These are phyloP conservation scores for Alternaria atra DNA, from an alignment of 2,329 filamentous ascomycete species.

Conservation along the genomic window DNA sequence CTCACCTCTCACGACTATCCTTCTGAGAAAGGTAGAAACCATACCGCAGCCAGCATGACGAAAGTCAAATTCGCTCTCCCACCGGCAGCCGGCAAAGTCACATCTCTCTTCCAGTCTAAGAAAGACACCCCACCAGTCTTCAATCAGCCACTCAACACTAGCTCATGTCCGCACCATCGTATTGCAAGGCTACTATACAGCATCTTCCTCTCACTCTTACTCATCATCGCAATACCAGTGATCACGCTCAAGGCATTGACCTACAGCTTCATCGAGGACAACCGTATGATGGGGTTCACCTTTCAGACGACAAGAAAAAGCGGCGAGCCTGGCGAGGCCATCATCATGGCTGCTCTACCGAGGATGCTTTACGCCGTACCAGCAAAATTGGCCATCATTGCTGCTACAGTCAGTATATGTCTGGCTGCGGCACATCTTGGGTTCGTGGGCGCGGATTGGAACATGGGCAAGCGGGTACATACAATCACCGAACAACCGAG, in stretches of 20 bases:
- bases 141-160: slow-evolving; percentile 20
- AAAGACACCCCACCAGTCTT: slow-evolving; percentile 16
- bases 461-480: slow-evolving; percentile 34
- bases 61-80: slow-evolving; percentile 19
- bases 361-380: slow-evolving; percentile 34
- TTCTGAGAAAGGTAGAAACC: not conserved
- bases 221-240: slow-evolving; percentile 30
- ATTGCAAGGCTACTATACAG: slow-evolving; percentile 32
- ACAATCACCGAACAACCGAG: not conserved
- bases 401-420: slow-evolving; percentile 33
- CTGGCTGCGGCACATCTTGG: slow-evolving; percentile 31
- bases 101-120: slow-evolving; percentile 22
- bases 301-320: slow-evolving; percentile 28
- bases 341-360: slow-evolving; percentile 43
- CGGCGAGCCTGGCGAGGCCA: slow-evolving; percentile 15
- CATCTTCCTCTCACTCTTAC: slow-evolving; percentile 27
- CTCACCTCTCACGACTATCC: not conserved
- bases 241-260: slow-evolving; percentile 42
- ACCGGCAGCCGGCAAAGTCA: slow-evolving; percentile 20
- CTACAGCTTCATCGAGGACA: slow-evolving; percentile 46
- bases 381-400: slow-evolving; percentile 40
- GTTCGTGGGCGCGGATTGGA: slow-evolving; percentile 39
- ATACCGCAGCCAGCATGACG: slow-evolving; percentile 16
- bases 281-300: slow-evolving; percentile 42
- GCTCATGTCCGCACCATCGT: slow-evolving; percentile 27